phyloP scores from a whole-genome alignment of 148 eudicot species.

The Selenicereus undatus region DNA sequence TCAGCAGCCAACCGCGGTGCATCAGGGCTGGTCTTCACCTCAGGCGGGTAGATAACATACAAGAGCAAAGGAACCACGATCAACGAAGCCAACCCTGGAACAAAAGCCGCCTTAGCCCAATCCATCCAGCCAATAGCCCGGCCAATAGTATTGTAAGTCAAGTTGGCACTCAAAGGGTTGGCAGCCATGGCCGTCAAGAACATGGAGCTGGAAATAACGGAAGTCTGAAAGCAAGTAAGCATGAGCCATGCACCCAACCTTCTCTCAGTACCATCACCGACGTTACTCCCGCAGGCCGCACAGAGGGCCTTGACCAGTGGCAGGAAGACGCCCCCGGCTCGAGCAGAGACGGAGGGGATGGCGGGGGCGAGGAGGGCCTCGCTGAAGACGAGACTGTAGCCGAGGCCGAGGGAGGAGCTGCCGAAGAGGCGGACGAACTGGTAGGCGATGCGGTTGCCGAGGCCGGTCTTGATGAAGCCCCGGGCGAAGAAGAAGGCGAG shows the following conservation, averaged over 20 bases:
- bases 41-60: conserved; percentile 79
- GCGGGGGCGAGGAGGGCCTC: conserved; percentile 93
- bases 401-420: conserved; percentile 62
- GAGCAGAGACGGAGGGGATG: conserved; percentile 82
- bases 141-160: conserved; percentile 56
- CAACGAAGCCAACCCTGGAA: conserved; percentile 85
- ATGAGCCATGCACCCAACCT: conserved; percentile 85
- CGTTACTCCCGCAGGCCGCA: conserved; percentile 83
- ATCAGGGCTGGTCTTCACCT: conserved; percentile 89
- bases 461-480: conserved; percentile 87
- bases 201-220: conserved; percentile 82
- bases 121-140: conserved; percentile 93
- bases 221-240: conserved; percentile 91
- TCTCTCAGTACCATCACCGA: conserved; percentile 79
- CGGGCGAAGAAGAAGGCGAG: conserved; percentile 94
- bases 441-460: conserved; percentile 77
- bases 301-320: conserved; percentile 75
- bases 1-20: conserved; percentile 84
- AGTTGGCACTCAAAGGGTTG: conserved; percentile 78
- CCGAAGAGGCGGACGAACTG: conserved; percentile 78
- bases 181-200: conserved; percentile 97
- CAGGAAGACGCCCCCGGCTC: conserved; percentile 91
- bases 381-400: conserved; percentile 74
- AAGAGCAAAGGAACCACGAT: conserved; percentile 72
- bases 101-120: conserved; percentile 96